phyloP scores from a whole-genome alignment of 202 grass and related monocot genomes.

The Dendrocalamus latiflorus region DNA sequence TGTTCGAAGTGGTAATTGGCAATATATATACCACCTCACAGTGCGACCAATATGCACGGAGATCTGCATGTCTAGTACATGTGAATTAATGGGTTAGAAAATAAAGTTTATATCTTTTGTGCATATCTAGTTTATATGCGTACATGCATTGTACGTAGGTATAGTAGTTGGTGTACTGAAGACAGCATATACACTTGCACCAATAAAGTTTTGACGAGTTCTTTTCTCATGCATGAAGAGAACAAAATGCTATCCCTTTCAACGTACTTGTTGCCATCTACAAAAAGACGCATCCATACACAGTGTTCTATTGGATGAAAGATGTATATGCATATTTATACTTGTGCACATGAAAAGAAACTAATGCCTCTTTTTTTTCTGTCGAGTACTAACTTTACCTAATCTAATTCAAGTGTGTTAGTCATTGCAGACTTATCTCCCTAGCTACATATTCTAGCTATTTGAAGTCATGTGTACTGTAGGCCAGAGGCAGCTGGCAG shows the following conservation, averaged over 20 bases:
- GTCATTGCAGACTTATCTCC: constrained; percentile 1
- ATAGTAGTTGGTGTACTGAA: not conserved
- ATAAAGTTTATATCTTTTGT: not conserved
- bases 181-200: not conserved
- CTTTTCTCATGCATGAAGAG: not conserved
- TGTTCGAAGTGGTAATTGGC: not conserved
- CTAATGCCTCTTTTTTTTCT: not conserved
- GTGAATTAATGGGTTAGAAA: not conserved
- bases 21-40: not conserved
- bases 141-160: not conserved
- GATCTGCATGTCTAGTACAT: not conserved
- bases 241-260: not conserved
- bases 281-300: not conserved
- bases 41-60: not conserved
- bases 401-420: not conserved
- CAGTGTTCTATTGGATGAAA: not conserved
- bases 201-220: not conserved
- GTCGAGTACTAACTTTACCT: not conserved
- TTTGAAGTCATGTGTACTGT: not conserved
- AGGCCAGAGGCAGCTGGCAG: not conserved
- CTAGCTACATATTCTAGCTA: not conserved
- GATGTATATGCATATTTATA: not conserved
- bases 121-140: not conserved
- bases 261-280: not conserved
- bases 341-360: not conserved